Conservation (phyloP, 352 stramenopile genomes). For the Globisporangium cystogenes region DNA sequence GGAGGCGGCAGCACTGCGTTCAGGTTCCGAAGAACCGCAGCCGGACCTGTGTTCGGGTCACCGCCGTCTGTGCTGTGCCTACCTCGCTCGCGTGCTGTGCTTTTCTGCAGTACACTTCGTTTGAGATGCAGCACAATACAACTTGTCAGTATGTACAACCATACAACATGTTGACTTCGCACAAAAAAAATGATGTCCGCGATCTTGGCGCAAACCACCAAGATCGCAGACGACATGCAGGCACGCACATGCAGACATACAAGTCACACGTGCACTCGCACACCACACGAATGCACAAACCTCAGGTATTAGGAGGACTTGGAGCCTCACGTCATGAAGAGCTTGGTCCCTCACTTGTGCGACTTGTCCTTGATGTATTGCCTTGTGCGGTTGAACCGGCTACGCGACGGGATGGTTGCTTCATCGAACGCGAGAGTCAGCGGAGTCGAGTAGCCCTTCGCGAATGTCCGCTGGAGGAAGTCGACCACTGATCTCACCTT, state of each 20-base stretch:
- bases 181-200: not conserved
- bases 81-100: not conserved
- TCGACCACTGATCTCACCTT: constrained; percentile 2
- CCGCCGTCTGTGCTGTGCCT: not conserved
- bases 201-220: not conserved
- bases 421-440: not conserved
- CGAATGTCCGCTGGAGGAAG: constrained; percentile 1
- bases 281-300: not conserved
- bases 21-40: not conserved
- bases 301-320: not conserved
- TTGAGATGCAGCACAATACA: not conserved
- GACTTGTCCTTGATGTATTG: not conserved
- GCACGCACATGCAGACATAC: not conserved
- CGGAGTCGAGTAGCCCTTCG: not conserved
- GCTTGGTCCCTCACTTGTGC: not conserved
- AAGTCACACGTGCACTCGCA: not conserved
- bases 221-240: not conserved
- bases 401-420: not conserved
- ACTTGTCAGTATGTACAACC: not conserved
- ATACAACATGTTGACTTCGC: not conserved
- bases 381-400: not conserved
- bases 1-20: not conserved
- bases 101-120: not conserved
- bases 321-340: constrained; percentile 1
- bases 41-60: too few relatives aligned